Evolutionary conservation across 331 rosid genomes (phyloP), one percentile per base, ranked within the genome.

Genomic region (Malus hybrid): DNA sequence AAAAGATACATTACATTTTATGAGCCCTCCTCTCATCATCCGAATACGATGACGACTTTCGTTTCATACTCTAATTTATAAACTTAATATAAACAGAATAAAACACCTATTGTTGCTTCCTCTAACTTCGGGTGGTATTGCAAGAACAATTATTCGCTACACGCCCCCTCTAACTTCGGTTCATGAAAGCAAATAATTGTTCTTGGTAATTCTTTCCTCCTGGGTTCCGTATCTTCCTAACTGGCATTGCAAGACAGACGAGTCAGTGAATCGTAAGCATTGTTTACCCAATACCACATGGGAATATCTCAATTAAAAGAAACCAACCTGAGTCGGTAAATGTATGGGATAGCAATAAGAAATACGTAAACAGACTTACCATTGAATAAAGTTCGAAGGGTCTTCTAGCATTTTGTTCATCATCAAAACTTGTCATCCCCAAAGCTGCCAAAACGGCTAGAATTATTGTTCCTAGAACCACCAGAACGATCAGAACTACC

Each of bases 401-500:
- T 42, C 39, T 31, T 28, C 82, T 75, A 48, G 69, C 74, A 33
- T 78, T 64, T 48, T 63, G 77, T 34, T 79, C 74, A 27, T 29
- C 42, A 33, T 65, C 64, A 62, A 63, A 34, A 32, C 71, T 29
- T 64, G 76, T 72, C 76, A 77, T 65, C 69, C 50, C 85, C 87
- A 74, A 83, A 77, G 57, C 24, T 22, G 36, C 79, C 82, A 72
- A 72, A 76, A 46, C 74, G 79, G 76, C 83, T 76, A 22, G 83
- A 80, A 32, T 52, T 34, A 27, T 31, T 63, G 46, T 79, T 75
- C 67, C 90, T 85, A 73, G 76, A 92, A 64, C 91, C 80, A 67
- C 96, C 83, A 0, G 91, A 83, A 16, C 84, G 87, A 69, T 69
- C 87, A 8, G 92, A 87, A 62, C 80, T 22, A 33, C 92, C 81